Percentiles rank a stretch among this genome's conserved stretches.
Evolutionary conservation across 1,139 yeast species (phyloP).

Genomic region (Nadsonia starkeyi-henricii): DNA sequence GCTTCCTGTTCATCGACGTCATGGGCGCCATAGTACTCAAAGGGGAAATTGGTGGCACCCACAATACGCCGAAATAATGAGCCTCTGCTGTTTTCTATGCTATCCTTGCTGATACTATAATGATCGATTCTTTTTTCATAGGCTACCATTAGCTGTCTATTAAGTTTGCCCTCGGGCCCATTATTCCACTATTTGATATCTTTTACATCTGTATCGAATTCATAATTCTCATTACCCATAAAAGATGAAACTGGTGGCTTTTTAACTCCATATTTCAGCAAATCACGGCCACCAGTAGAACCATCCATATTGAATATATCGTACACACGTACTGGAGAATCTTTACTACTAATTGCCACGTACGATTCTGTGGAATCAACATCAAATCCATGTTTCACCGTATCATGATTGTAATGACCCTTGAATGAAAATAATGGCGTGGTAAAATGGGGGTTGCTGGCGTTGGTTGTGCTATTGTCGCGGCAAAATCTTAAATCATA

Average conservation of each 20-base stretch:
- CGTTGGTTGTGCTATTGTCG: not conserved
- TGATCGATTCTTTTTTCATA: not conserved
- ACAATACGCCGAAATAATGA: too few species aligned
- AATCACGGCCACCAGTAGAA: not conserved
- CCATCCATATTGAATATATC: constrained; percentile 4
- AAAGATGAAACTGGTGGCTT: not conserved
- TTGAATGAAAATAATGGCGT: constrained; percentile 1
- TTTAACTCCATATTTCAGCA: constrained; percentile 1
- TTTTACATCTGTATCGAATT: constrained; percentile 1
- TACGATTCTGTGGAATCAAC: constrained; percentile 2
- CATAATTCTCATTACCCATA: constrained; percentile 1
- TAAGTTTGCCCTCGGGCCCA: not conserved
- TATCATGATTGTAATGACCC: constrained; percentile 1
- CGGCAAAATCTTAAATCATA: not conserved
- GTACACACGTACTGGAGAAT: constrained; percentile 3
- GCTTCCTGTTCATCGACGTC: too few species aligned
- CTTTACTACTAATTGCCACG: constrained; percentile 2
- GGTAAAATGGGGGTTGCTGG: not conserved
- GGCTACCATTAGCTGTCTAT: not conserved
- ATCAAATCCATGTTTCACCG: constrained; percentile 3
- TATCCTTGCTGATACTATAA: not conserved
- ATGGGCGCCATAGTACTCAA: too few species aligned
- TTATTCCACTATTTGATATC: constrained; percentile 1
- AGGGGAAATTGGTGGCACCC: too few species aligned
- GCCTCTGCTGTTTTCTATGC: too few species aligned